These are phyloP conservation scores for Ustilago curta DNA, from an alignment of 1,284 basidiomycete species.

Conservation along the genomic window DNA sequence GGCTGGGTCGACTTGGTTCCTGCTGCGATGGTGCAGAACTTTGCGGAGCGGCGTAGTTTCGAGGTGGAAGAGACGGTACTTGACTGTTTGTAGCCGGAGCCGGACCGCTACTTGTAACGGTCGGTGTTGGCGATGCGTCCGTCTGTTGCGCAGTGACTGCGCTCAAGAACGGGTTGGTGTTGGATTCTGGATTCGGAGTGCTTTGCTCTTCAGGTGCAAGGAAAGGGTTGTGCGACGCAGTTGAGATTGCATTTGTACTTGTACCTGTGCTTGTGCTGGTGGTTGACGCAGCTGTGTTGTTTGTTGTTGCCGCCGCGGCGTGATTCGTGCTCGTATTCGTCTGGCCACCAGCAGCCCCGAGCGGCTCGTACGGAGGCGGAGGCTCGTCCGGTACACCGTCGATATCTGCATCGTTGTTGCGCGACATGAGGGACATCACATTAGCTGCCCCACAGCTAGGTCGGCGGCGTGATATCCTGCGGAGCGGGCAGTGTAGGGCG, in stretches of 20 bases:
- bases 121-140: background rate
- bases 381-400: constrained; percentile 40
- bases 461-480: too few relatives aligned
- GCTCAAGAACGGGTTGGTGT: constrained; percentile 34
- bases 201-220: constrained; percentile 19
- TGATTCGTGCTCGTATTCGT: constrained; percentile 2
- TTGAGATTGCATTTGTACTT: background rate
- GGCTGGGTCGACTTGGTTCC: constrained; percentile 23
- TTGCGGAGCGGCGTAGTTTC: constrained; percentile 17
- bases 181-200: constrained; percentile 1
- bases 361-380: constrained; percentile 46
- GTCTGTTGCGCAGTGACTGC: constrained; percentile 16
- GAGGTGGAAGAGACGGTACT: constrained; percentile 25
- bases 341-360: background rate
- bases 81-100: background rate
- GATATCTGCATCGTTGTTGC: constrained; percentile 23
- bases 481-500: background rate
- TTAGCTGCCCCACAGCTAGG: background rate
- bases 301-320: background rate
- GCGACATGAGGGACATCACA: constrained; percentile 16
- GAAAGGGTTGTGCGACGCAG: constrained; percentile 33
- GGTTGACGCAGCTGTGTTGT: background rate
- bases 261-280: background rate
- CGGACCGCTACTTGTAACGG: background rate
- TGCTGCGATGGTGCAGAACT: constrained; percentile 13